Evolutionary conservation across 2,329 filamentous ascomycete species (phyloP), one percentile per base, ranked within the genome.

Genomic region (Nothophoma quercina): DNA sequence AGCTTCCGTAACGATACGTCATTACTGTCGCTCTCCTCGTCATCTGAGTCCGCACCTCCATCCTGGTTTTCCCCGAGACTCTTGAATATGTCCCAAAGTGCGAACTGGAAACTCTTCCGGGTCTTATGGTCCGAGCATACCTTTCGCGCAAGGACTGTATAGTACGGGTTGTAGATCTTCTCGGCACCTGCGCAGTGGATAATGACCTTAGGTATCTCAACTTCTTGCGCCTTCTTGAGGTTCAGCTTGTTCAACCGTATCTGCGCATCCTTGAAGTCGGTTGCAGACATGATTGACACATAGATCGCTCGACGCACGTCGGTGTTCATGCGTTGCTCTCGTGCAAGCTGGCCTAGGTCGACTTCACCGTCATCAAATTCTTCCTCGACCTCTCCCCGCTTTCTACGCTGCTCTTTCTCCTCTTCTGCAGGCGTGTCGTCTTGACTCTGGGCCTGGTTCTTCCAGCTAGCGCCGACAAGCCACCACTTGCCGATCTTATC

Each of bases 401-500:
- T 53, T 18, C 55, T 51, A 13, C 23, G 22, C 48, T 26, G 51
- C 41, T 75, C 69, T 66, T 75, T 26, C 60, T 62, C 54, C 65
- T 75, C 62, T 50, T 78, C 75, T 53, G 53, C 59, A 49, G 68
- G 60, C 22, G 75, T 72, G 16, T 75, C 74, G n/a, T 58, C n/a
- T n/a, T n/a, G n/a, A n/a, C n/a, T 62, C 15, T 78, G 76, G 10
- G 51, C 62, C 15, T 74, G 60, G 52, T 81, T 71, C 32, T 79
- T 80, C 85, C 93, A 97, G 73, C 92, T 96, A n/a, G 95, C 93
- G 43, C 95, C 95, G 5, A 98, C 90, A 16, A 98, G 85, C 95
- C 95, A 99, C 95, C 95, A 99, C 78, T 96, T 97, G 1, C 95
- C 95, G 69, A 88, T 90, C 70, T 89, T 93, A 32, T 93, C 89